Base-by-base conservation (phyloP, 129 eudicot genomes). In the Escallonia rubra region DNA sequence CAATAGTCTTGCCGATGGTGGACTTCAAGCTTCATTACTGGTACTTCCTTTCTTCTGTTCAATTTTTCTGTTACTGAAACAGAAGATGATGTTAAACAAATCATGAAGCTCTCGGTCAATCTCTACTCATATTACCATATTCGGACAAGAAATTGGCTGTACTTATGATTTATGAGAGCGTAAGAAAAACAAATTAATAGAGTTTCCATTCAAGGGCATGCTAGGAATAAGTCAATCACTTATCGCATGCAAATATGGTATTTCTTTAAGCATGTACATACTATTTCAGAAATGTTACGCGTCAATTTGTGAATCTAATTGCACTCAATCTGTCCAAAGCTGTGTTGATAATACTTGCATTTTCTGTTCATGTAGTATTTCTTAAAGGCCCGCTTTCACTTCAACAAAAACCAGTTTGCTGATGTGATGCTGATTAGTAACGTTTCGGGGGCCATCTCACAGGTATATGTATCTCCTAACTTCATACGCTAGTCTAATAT, bases 311-410 rank as follows among this genome's bases (percentile, higher is more conserved):
- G 23, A 4, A 11, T 54, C 6, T 46, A 46, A 9, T 5, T 46
- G 10, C 50, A 46, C 50, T 46, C 50, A 46, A 46, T 1, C 10
- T 5, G 6, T 5, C 50, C 50, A 46, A 46, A 46, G 43, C 46
- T 12, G 3, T 47, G 43, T 43, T 65, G 69, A 14, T 46, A 42
- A 44, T 42, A 11, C 4, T n/a, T 43, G 16, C 8, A 12, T 50
- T 44, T 60, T 61, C 8, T 54, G 44, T n/a, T 51, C 7, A 42
- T 73, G 84, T 81, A 82, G 87, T 82, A 66, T 57, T 64, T 61
- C 68, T 59, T 75, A 8, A 82, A 79, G 67, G 87, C 87, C 4
- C 81, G 68, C 10, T 79, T 78, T 59, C 84, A 82, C 23, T 82
- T 66, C 84, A 67, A 50, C 61, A 82, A 82, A 72, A 72, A 82